Base-by-base conservation (phyloP, 163 green algal genomes). In the Botryococcus braunii region DNA sequence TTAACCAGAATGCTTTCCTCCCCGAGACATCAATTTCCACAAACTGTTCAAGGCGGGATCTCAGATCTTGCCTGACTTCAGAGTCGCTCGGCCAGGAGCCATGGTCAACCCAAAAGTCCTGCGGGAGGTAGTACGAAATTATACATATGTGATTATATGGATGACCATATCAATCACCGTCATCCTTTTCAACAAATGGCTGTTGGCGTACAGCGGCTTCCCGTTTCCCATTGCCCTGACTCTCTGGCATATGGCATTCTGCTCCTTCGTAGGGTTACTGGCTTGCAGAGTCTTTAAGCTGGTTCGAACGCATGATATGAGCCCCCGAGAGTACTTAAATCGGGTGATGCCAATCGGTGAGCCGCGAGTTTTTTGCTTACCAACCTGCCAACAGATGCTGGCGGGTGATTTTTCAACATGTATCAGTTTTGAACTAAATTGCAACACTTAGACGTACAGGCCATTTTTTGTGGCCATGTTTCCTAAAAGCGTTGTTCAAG, bases 151-250 rank as follows among this genome's bases (percentile, higher is more conserved):
- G 35, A 36, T 76, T 8, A 38, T 95, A 17, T 96, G 89, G 89
- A 93, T 96, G 43, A 67, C 47, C 0, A 77, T 95, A 21, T 86
- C 71, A 50, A 83, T 74, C 1, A 48, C 75, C 1, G 88, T 95
- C 37, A 95, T 95, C 57, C 73, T 95, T 62, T 85, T 91, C 75
- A 96, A 96, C 79, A 96, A 96, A 64, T 89, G 69, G 62, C 39
- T 87, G 6, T 69, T 87, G 35, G 68, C 77, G 3, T 83, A 71
- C 46, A 63, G 36, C 11, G 70, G 69, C 35, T 89, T 89, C 58
- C 79, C 77, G 0, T 89, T 85, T 62, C 83, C 81, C 6, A 76
- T 89, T 27, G 61, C 80, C 9, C 73, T 89, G 0, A 89, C 83
- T 0, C 66, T 88, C 66, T 85, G 83, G 81, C 83, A 89, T 74